These are phyloP conservation scores for Lathyrus oleraceus DNA, from an alignment of 306 rosid genomes.

Conservation along the genomic window DNA sequence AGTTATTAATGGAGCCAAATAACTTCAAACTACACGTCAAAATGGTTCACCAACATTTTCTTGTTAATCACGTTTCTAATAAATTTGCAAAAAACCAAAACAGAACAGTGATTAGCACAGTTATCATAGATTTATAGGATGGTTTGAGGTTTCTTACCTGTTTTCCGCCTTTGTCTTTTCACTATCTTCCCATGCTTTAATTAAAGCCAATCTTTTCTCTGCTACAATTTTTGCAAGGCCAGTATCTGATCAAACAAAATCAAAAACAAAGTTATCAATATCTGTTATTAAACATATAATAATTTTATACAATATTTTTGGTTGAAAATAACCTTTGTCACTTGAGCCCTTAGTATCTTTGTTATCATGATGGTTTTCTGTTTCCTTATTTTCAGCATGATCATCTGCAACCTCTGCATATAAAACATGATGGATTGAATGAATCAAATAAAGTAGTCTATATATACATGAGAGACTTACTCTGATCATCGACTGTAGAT, in stretches of 20 bases:
- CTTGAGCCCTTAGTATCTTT: constrained; percentile 38
- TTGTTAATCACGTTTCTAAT: background rate
- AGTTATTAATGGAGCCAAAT: background rate
- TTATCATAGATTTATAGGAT: background rate
- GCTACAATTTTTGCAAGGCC: constrained; percentile 54
- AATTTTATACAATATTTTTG: background rate
- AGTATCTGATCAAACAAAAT: constrained; percentile 44
- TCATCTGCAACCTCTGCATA: constrained; percentile 52
- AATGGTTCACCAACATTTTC: constrained; percentile 9
- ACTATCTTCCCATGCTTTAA: constrained; percentile 95
- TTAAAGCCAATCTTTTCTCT: constrained; percentile 78
- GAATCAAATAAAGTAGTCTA: background rate
- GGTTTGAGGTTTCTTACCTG: constrained; percentile 61
- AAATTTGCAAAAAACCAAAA: too few species aligned
- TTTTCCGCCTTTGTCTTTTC: constrained; percentile 82
- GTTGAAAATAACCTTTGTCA: constrained; percentile 49
- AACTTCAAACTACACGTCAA: background rate
- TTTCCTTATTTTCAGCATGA: constrained; percentile 32
- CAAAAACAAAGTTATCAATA: background rate
- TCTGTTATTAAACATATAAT: background rate
- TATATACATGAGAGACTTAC: constrained; percentile 30
- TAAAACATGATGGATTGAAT: background rate
- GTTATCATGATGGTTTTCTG: constrained; percentile 34
- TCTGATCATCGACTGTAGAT: constrained; percentile 37
- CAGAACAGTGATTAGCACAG: too few species aligned